These are phyloP conservation scores for Ilex paraguariensis DNA, from an alignment of 305 asterid genomes.

Conservation along the genomic window DNA sequence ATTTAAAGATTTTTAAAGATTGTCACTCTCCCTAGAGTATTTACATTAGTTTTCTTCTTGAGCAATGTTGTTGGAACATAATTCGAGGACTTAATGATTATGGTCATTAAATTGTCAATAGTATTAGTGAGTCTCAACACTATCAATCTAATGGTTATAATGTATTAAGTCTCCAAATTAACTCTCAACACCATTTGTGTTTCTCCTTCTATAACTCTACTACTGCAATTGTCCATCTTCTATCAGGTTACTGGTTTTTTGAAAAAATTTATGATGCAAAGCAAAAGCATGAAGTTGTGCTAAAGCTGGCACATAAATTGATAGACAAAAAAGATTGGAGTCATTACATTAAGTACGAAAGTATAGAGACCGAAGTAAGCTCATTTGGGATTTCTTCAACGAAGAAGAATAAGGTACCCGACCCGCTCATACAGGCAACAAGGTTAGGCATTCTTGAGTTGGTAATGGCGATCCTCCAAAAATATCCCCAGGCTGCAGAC, in stretches of 20 bases:
- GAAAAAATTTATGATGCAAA: conserved; percentile 8
- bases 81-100: too few relatives aligned
- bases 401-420: neutral
- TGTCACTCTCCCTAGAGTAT: too few relatives aligned
- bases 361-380: neutral
- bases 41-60: too few relatives aligned
- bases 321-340: conserved; percentile 9
- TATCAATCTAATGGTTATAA: too few relatives aligned
- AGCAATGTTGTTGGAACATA: too few relatives aligned
- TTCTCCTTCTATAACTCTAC: too few relatives aligned
- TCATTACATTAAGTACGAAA: neutral
- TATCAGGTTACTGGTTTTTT: conserved; percentile 4
- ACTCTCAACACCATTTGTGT: too few relatives aligned
- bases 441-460: conserved; percentile 1
- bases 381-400: neutral
- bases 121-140: too few relatives aligned
- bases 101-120: too few relatives aligned
- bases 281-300: conserved; percentile 11
- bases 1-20: too few relatives aligned
- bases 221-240: too few relatives aligned
- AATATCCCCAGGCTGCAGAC: conserved; percentile 6
- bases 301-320: conserved; percentile 8
- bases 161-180: too few relatives aligned
- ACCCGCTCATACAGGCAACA: conserved; percentile 12
- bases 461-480: conserved; percentile 5